These are phyloP conservation scores for Aspergillus nidulans DNA, from an alignment of 495 filamentous ascomycete species.

Conservation along the genomic window DNA sequence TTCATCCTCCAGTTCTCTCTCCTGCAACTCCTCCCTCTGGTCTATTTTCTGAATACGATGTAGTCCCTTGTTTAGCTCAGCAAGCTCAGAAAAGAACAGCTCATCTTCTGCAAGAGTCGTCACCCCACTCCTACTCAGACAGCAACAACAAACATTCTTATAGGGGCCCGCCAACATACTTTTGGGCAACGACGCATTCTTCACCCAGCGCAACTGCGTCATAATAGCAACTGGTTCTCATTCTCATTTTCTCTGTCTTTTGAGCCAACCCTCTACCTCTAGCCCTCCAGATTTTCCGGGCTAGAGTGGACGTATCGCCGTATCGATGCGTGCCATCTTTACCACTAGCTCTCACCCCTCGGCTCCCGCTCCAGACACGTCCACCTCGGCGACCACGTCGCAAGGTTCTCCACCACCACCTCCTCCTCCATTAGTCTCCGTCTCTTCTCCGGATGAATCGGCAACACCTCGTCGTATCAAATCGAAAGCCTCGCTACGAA, in stretches of 20 bases:
- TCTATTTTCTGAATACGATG: background rate
- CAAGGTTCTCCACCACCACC: slow-evolving; percentile 21
- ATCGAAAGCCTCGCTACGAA: slow-evolving; percentile 43
- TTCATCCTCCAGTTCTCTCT: background rate
- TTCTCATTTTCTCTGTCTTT: background rate
- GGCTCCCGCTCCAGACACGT: slow-evolving; percentile 25
- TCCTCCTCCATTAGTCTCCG: slow-evolving; percentile 20
- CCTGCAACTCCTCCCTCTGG: background rate
- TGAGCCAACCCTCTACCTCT: background rate
- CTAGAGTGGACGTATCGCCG: slow-evolving; percentile 20
- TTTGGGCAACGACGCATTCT: slow-evolving; percentile 4
- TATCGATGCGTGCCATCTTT: slow-evolving; percentile 43
- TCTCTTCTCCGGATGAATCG: slow-evolving; percentile 31
- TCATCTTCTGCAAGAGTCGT: background rate
- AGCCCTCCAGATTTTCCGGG: slow-evolving; percentile 10
- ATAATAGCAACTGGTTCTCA: no score
- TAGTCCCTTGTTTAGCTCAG: background rate
- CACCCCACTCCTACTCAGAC: slow-evolving; percentile 1
- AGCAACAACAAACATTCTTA: background rate
- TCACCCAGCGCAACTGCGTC: background rate
- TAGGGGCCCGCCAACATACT: slow-evolving; percentile 6
- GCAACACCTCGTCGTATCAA: slow-evolving; percentile 32
- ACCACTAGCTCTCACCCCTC: slow-evolving; percentile 28
- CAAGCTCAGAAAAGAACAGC: slow-evolving; percentile 1
- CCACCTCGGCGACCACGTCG: slow-evolving; percentile 27